Evolutionary conservation across 306 rosid genomes (phyloP), one percentile per base, ranked within the genome.

Genomic region (Gillenia trifoliata): DNA sequence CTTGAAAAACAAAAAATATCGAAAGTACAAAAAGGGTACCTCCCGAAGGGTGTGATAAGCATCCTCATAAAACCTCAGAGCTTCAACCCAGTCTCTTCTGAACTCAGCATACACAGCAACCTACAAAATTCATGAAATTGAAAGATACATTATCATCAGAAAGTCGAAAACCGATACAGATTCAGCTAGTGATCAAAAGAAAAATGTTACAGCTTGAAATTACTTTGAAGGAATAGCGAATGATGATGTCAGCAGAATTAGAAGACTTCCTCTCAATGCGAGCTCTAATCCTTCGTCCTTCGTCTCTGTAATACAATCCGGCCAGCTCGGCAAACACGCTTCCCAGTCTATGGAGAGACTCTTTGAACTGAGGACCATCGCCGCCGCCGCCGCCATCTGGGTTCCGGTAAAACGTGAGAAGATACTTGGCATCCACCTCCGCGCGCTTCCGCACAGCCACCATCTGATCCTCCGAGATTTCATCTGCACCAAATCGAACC

Each of bases 91-190:
- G 78, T 92, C 99, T 68, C 93, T 79, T 72, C 89, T 90, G 77
- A 94, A 94, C 81, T 94, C 99, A 49, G 98, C 99, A 89, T 86
- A 92, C 70, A 94, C 96, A 66, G 99, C 97, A 82, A 89, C 95
- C 99, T 94, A 84, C 70, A 85, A 79, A 74, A 86, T 74, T 79
- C 77, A 87, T 80, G 82, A 79, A 38, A 38, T 38, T 71, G 66
- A 83, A 87, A 84, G 56, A 79, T 73, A 71, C 41, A 38, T 38
- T 82, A 76, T 78, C 74, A 71, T 11, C 19, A 63, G 80, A 69
- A 72, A 25, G 41, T 36, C 15, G 59, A 57, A 15, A 31, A 41
- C 64, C 36, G 16, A 76, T 30, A 52, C 41, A 71, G 36, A 43
- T n/a, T 60, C 7, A 12, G 4, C 2, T 59, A 31, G 3, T 55